phyloP scores from a whole-genome alignment of 345 rosid species.

The Eucalyptus pauciflora region DNA sequence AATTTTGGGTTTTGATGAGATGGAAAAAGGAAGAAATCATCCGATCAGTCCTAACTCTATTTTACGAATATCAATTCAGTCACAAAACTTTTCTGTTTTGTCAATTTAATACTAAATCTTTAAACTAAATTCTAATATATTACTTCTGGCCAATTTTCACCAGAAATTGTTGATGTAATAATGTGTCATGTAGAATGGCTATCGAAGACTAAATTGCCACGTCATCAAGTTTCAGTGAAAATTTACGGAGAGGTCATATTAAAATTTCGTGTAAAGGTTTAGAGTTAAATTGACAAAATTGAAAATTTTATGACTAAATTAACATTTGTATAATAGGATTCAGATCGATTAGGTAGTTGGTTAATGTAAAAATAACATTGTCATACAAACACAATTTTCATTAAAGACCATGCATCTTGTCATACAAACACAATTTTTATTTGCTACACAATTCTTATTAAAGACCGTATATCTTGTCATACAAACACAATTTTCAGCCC shows the following conservation, averaged over 20 bases:
- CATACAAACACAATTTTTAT: not conserved
- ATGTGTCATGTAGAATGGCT: not conserved
- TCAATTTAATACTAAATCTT: not conserved
- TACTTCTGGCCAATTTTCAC: not conserved
- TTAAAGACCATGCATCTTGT: not conserved
- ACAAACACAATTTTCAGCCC: no score
- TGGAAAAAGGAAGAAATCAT: not conserved
- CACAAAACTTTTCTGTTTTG: not conserved
- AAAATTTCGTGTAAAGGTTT: not conserved
- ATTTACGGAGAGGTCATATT: rapidly evolving
- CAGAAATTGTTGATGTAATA: not conserved
- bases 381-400: not conserved
- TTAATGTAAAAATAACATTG: not conserved
- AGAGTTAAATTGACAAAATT: not conserved
- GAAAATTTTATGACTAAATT: not conserved
- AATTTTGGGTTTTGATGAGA: not conserved
- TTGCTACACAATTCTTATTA: no score
- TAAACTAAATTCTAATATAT: not conserved
- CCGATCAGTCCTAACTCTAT: not conserved
- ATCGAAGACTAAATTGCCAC: not conserved
- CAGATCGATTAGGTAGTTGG: not conserved
- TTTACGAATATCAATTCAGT: not conserved
- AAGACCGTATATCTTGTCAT: no score
- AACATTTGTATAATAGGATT: not conserved
- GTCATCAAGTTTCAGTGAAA: not conserved